Base-by-base conservation (phyloP, 176 grass and related monocot genomes). In the Ananas comosus region DNA sequence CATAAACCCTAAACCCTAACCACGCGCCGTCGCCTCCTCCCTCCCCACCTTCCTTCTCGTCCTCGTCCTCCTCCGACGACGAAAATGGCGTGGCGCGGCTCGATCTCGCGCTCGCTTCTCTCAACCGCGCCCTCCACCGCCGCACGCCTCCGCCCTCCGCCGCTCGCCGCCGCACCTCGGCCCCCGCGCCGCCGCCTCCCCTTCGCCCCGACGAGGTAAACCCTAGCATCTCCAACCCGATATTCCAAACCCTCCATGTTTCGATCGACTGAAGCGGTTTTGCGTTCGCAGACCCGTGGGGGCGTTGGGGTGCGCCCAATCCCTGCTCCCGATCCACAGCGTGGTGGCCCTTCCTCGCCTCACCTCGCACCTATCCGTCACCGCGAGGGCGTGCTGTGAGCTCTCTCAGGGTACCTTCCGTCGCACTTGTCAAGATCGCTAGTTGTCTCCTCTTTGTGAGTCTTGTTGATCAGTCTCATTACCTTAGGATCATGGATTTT, bases 371-470 rank as follows among this genome's bases (percentile, higher is more conserved):
- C 64, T 83, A 11, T 82, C 78, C 42, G 85, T 58, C 49, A 84
- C 68, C 83, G 77, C 77, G 84, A 83, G 86, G 74, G 86, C 86
- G 64, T 97, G 86, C 82, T 90, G 82, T 71, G 89, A 92, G 80
- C 86, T 97, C 74, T 92, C 86, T 70, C 89, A 92, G 94, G 94
- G 94, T 92, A 94, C 89, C 81, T 92, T 92, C 76, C 81, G 82
- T 81, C 86, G 89, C 86, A 88, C 84, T 97, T 97, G 89, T 92
- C 89, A 82, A 72, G 93, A 97, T 92, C 89, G 93, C 89, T 92
- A 97, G 76, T 82, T 87, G 85, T 83, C 69, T 78, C 56, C 56
- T 61, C 56, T 61, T 61, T 61, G 56, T 61, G 56, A 61, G 16
- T 57, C 56, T 61, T 61, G 56, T 61, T 42, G 56, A 19, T 61